Evolutionary conservation across 2,329 filamentous ascomycete species (phyloP).

Genomic region (Aspergillus sp.): DNA sequence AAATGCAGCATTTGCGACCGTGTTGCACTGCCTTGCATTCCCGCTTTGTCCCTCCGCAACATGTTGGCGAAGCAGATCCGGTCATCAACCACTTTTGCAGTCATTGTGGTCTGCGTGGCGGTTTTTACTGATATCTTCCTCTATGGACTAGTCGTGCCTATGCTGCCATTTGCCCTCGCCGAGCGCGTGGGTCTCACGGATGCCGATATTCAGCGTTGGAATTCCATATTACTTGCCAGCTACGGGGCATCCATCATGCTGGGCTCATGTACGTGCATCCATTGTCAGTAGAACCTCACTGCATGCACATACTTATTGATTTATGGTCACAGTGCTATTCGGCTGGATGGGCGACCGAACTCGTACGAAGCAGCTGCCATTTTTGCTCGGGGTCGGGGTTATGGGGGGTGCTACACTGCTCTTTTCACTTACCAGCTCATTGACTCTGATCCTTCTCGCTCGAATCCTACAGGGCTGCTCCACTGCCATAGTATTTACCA

Average conservation of each 20-base stretch:
- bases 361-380: slow-evolving; percentile 4
- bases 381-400: slow-evolving; percentile 11
- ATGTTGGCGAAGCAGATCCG: background rate
- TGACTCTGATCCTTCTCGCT: background rate
- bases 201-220: background rate
- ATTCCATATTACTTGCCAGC: background rate
- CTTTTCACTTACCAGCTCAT: background rate
- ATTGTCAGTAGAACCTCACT: background rate
- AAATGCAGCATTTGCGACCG: background rate
- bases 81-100: slow-evolving; percentile 13
- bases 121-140: slow-evolving; percentile 24
- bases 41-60: background rate
- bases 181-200: background rate
- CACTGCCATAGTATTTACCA: slow-evolving; percentile 70
- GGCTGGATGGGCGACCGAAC: slow-evolving; percentile 10
- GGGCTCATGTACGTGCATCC: background rate
- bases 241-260: background rate
- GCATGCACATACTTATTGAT: background rate
- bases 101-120: slow-evolving; percentile 13
- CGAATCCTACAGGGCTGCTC: slow-evolving; percentile 46
- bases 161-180: slow-evolving; percentile 14
- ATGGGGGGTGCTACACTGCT: slow-evolving; percentile 52
- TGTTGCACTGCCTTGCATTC: background rate
- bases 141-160: slow-evolving; percentile 24
- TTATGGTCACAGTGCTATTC: slow-evolving; percentile 4